phyloP scores from a whole-genome alignment of 1,139 yeast genomes.

The Wickerhamomyces sp. region DNA sequence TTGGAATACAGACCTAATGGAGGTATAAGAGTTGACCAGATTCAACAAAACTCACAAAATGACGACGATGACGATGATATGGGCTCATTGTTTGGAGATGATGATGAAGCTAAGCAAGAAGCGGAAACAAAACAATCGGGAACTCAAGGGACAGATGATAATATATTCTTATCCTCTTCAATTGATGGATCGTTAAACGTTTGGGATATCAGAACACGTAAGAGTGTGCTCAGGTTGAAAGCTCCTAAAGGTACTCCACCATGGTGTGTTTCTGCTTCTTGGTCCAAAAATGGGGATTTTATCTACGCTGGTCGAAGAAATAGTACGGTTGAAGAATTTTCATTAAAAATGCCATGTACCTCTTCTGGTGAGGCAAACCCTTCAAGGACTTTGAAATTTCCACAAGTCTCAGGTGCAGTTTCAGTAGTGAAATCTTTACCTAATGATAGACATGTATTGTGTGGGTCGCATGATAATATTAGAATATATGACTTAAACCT shows the following conservation, averaged over 20 bases:
- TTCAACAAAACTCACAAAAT: slow-evolving; percentile 7
- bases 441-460: slow-evolving; percentile 69
- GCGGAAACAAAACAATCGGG: slow-evolving; percentile 5
- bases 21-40: slow-evolving; percentile 34
- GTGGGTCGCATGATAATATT: slow-evolving; percentile 89
- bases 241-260: slow-evolving; percentile 77
- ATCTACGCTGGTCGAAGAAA: slow-evolving; percentile 88
- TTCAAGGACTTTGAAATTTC: slow-evolving; percentile 63
- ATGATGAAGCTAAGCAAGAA: slow-evolving; percentile 18
- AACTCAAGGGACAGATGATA: slow-evolving; percentile 37
- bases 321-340: slow-evolving; percentile 82
- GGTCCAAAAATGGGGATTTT: slow-evolving; percentile 81
- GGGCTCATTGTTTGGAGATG: slow-evolving; percentile 26
- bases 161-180: slow-evolving; percentile 71
- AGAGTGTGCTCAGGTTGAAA: slow-evolving; percentile 49
- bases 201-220: slow-evolving; percentile 70
- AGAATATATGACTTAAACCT: slow-evolving; percentile 74
- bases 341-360: slow-evolving; percentile 52
- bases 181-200: slow-evolving; percentile 79
- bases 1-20: slow-evolving; percentile 77
- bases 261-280: slow-evolving; percentile 91
- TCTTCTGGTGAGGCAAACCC: slow-evolving; percentile 41
- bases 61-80: slow-evolving; percentile 57
- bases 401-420: slow-evolving; percentile 89
- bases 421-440: slow-evolving; percentile 80